Base-by-base conservation (phyloP, 176 grass and related monocot species). In the Urochloa ruziziensis region DNA sequence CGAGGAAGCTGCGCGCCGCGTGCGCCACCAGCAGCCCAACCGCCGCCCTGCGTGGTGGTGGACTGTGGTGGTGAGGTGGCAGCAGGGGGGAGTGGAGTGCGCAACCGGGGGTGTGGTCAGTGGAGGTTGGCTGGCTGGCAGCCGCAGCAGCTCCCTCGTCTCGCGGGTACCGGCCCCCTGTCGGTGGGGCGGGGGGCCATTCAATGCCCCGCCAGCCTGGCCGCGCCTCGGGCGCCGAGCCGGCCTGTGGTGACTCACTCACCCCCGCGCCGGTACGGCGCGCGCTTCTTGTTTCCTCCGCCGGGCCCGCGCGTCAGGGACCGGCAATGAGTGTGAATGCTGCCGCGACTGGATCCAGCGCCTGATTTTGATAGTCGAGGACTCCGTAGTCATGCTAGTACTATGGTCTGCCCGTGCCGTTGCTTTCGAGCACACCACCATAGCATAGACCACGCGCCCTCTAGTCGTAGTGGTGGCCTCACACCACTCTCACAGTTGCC, bases 1-100 rank as follows among this genome's bases (percentile, higher is more conserved):
- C 88, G 16, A 39, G 21, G 88, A 90, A 90, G 83, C 73, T 90
- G 79, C 88, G 37, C 51, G 70, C 70, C 81, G 46, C 67, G 80
- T 77, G 65, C 86, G 80, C 80, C 69, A 69, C 49, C 78, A 62
- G 43, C 10, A n/a, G n/a, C 27, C 58, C 27, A 27, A 18, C 5
- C 57, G 3, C n/a, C 61, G 52, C 34, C 14, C 14, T 12, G 16
- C 2, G 48, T 23, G 53, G 21, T 2, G 18, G 21, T n/a, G 14
- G 35, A 52, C 47, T 46, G 73, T 32, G 35, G 62, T 78, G 52
- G 36, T 60, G 77, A 23, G 49, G 35, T 68, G 63, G 39, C 39
- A 5, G 7, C 39, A 40, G 39, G 7, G 7, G 7, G 39, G 39
- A 40, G 39, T 39, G 42, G 6, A 16, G 54, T 17, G 14, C 74